Evolutionary conservation across 768 basidiomycete genomes (phyloP), one percentile per base, ranked within the genome.

Genomic region (Mrakia frigida): DNA sequence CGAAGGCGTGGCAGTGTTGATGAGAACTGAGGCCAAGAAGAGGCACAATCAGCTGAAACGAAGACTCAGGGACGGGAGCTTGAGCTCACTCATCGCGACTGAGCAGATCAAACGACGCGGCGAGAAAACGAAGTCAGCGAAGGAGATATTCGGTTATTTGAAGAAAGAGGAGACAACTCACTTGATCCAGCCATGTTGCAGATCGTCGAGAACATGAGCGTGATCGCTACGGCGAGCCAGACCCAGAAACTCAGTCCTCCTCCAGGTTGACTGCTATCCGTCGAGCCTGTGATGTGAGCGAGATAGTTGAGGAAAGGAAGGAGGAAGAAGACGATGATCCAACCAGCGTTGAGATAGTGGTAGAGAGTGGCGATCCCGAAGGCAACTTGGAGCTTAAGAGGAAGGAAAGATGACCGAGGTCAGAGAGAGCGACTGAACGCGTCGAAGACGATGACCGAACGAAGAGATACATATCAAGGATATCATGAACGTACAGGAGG

Each of bases 341-440:
- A 76, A 0, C 75, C 70, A 4, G 43, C 35, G 60, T 60, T 70
- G n/a, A 76, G 53, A 9, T 25, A 31, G 25, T 56, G 75, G 59
- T 76, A 76, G 2, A 76, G 70, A 16, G 56, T 39, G 11, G 60
- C 68, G 31, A 70, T 68, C 4, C 75, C 75, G 70, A 71, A 70
- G 10, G 31, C 25, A 28, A 61, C 21, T 72, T 76, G 75, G 4
- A 75, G 52, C 73, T 74, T 43, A 16, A 16, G 23, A 37, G 46
- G 21, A n/a, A 28, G 5, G 23, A 33, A n/a, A 33, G 60, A 63
- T 9, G 71, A 50, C 10, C n/a, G 16, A 37, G 37, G 50, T 70
- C 69, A 21, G 70, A 33, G 10, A 9, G 4, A 13, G 23, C 25
- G 2, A 18, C 14, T 56, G 50, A 37, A 5, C n/a, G 70, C 31